Base-by-base conservation (phyloP, 2,329 filamentous ascomycete genomes). In the Phialemonium atrogriseum region DNA sequence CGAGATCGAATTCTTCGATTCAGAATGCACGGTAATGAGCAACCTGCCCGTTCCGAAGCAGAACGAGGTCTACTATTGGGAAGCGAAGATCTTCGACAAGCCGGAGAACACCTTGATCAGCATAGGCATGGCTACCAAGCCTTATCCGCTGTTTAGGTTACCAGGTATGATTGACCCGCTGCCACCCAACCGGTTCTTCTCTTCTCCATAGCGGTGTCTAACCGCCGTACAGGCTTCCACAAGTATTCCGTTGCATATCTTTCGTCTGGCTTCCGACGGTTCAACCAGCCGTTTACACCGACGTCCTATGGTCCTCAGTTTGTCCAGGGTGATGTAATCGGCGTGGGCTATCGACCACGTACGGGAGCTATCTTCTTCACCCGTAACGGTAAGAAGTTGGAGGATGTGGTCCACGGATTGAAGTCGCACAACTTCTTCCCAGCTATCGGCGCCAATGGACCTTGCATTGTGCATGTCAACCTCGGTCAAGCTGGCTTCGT, bases 21-120 rank as follows among this genome's bases (percentile, higher is more conserved):
- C 87, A 3, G 91, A 94, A 55, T 96, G 89, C 64, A 94, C 88
- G 47, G 91, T 96, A 40, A 86, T 94, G 66, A 93, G 84, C 66
- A 98, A 98, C 50, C 61, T 98, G 24, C 91, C 91, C 1, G 86
- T 98, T 7, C 91, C 91, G 10, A 98, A 98, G 53, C 91, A 98
- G 54, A 98, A 98, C 52, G 91, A 98, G 51, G 89, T 96, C 9
- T 98, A 98, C 58, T 98, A 98, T 59, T 98, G 91, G 91, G 91
- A 98, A 58, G 84, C 88, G 34, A 98, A 98, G 66, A 82, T 98
- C 32, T 98, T 93, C 60, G 91, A 98, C 40, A 96, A 96, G 61
- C 87, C 91, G 4, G 91, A 96, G 41, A 77, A 66, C 37, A 94
- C 86, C 0, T 64, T 86, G 43, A 72, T 98, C 40, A 88, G 84